Evolutionary conservation across 2,329 filamentous ascomycete genomes (phyloP).

Genomic region (Stagonosporopsis tanaceti): DNA sequence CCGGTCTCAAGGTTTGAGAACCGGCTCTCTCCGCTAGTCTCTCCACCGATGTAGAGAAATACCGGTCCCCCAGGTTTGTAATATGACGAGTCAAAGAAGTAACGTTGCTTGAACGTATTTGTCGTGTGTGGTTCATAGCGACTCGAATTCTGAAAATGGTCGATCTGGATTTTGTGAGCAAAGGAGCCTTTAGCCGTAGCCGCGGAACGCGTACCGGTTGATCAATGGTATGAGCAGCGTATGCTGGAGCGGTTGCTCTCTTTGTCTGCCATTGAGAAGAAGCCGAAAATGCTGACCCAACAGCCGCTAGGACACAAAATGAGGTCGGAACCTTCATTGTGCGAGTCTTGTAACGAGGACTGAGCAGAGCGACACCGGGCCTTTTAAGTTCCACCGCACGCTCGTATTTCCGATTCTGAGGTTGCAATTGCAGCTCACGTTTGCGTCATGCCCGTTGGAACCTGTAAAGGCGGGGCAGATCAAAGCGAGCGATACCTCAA

Average conservation of each 20-base stretch:
- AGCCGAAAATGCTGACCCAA: conserved; percentile 15
- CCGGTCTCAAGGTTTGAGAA: conserved; percentile 54
- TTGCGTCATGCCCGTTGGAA: conserved; percentile 19
- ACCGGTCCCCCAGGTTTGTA: conserved; percentile 64
- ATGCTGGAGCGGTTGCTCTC: conserved; percentile 25
- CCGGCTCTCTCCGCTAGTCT: conserved; percentile 50
- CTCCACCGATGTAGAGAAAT: conserved; percentile 59
- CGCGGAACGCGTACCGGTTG: conserved; percentile 27
- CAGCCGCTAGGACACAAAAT: conserved; percentile 14
- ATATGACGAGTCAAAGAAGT: conserved; percentile 62
- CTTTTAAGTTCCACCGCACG: conserved; percentile 5
- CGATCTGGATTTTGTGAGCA: conserved; percentile 44
- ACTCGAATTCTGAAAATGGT: conserved; percentile 56
- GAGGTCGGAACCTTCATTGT: conserved; percentile 21
- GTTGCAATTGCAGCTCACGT: conserved; percentile 4
- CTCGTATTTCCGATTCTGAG: not conserved
- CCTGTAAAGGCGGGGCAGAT: conserved; percentile 14
- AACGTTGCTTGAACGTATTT: conserved; percentile 63
- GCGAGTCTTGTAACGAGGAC: not conserved
- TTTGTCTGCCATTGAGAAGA: conserved; percentile 16
- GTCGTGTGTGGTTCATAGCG: conserved; percentile 54
- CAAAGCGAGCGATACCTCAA: conserved; percentile 17
- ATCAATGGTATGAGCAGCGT: conserved; percentile 36
- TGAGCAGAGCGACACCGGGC: not conserved
- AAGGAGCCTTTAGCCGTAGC: not conserved